phyloP scores from a whole-genome alignment of 257 asterid genomes.

The Rhazya stricta region DNA sequence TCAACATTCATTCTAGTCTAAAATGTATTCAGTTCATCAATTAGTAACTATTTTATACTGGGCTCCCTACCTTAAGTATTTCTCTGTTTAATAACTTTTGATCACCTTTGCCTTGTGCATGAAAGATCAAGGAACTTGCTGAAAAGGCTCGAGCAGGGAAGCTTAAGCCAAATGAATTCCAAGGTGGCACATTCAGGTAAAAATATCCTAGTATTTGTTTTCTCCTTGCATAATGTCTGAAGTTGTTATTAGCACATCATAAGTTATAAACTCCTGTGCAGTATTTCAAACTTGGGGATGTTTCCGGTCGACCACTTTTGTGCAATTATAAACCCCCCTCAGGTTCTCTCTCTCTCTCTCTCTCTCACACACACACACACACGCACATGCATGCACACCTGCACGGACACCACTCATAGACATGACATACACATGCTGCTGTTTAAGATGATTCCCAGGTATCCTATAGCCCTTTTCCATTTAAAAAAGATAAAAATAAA shows the following conservation, averaged over 20 bases:
- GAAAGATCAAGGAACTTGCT: slow-evolving; percentile 93
- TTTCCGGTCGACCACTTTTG: slow-evolving; percentile 93
- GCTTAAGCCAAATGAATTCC: slow-evolving; percentile 95
- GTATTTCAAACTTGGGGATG: slow-evolving; percentile 99
- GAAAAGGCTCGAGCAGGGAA: slow-evolving; percentile 89
- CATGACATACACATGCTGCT: slow-evolving; percentile 1
- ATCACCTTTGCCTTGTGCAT: slow-evolving; percentile 16
- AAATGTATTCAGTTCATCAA: neutral
- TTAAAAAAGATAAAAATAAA: too few relatives aligned
- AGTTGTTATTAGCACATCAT: slow-evolving; percentile 19
- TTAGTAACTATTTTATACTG: neutral
- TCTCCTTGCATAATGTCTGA: slow-evolving; percentile 5
- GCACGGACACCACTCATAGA: neutral
- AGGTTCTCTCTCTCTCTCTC: slow-evolving; percentile 51
- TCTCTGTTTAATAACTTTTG: neutral
- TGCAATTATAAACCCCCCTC: slow-evolving; percentile 98
- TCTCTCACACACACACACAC: slow-evolving; percentile 4
- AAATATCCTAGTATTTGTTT: neutral
- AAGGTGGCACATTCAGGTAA: slow-evolving; percentile 99
- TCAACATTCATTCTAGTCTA: neutral
- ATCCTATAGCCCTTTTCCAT: neutral
- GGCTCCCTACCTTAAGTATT: neutral
- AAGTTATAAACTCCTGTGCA: slow-evolving; percentile 34
- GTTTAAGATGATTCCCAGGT: neutral
- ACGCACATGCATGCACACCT: neutral